Conservation (phyloP, 768 basidiomycete species). For the Suillus cothurnatus region DNA sequence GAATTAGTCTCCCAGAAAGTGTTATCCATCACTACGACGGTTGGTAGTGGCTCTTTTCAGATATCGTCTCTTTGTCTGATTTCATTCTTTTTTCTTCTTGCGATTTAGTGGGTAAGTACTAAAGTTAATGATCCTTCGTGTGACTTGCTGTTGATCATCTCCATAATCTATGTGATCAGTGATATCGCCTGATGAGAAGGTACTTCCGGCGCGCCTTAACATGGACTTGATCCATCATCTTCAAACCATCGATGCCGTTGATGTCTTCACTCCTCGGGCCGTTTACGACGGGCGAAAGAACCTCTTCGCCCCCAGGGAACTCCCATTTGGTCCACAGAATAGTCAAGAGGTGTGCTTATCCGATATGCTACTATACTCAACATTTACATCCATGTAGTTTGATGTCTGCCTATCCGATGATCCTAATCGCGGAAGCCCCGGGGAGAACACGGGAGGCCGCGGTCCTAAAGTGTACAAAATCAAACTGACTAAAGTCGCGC, state of each 20-base stretch:
- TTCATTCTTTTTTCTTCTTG: constrained; percentile 5
- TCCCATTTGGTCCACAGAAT: constrained; percentile 57
- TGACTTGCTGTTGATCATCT: constrained; percentile 17
- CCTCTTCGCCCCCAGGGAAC: constrained; percentile 59
- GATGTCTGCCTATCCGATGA: constrained; percentile 54
- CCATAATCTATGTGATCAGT: constrained; percentile 38
- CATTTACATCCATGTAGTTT: constrained; percentile 46
- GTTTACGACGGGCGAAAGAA: constrained; percentile 86
- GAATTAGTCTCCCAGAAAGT: constrained; percentile 56
- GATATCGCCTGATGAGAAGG: constrained; percentile 70
- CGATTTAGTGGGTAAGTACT: constrained; percentile 24
- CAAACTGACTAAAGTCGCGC: constrained; percentile 56
- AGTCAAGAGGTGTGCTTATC: constrained; percentile 50
- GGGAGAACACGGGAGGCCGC: constrained; percentile 34
- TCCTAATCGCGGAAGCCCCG: constrained; percentile 33
- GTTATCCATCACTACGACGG: constrained; percentile 83
- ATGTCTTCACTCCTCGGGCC: constrained; percentile 71
- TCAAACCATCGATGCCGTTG: constrained; percentile 57
- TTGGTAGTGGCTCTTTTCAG: constrained; percentile 34
- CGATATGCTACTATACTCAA: constrained; percentile 6
- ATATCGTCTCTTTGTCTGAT: constrained; percentile 23
- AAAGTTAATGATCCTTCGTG: background rate
- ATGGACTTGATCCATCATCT: constrained; percentile 68
- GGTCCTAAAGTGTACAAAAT: constrained; percentile 72
- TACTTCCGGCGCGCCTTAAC: constrained; percentile 65